These are phyloP conservation scores for Dendrobium nobile DNA, from an alignment of 106 monocot species.

Conservation along the genomic window DNA sequence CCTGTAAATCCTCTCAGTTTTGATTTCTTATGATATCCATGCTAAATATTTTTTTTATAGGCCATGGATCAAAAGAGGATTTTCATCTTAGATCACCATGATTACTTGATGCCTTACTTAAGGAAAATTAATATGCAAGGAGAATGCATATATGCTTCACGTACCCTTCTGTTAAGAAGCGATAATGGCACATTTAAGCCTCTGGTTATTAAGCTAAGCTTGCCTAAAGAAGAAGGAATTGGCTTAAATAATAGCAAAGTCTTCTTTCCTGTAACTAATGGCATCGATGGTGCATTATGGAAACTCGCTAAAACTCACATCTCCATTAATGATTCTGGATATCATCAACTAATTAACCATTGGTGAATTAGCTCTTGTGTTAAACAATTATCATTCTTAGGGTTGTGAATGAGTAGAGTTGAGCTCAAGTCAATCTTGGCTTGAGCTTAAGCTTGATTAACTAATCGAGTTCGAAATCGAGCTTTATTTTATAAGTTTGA, in stretches of 20 bases:
- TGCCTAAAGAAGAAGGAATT: slow-evolving; percentile 15
- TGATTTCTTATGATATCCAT: too few relatives aligned
- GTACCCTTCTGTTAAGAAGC: slow-evolving; percentile 46
- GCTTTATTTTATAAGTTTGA: too few relatives aligned
- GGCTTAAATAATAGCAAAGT: slow-evolving; percentile 30
- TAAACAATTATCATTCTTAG: neutral
- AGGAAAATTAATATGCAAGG: slow-evolving; percentile 31
- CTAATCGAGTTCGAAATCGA: too few relatives aligned
- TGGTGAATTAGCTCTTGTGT: slow-evolving; percentile 30
- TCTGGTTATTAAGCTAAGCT: slow-evolving; percentile 52
- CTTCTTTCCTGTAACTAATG: slow-evolving; percentile 38
- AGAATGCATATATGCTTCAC: slow-evolving; percentile 44
- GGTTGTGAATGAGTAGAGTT: too few relatives aligned
- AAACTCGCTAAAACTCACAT: slow-evolving; percentile 60
- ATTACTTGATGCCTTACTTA: slow-evolving; percentile 60
- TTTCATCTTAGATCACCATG: slow-evolving; percentile 72
- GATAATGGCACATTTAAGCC: slow-evolving; percentile 45
- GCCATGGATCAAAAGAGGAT: slow-evolving; percentile 42
- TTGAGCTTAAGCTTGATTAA: too few relatives aligned
- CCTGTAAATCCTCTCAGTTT: too few relatives aligned
- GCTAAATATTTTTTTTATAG: slow-evolving; percentile 4
- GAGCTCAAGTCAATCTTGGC: too few relatives aligned
- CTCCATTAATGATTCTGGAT: slow-evolving; percentile 59
- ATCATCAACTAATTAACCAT: slow-evolving; percentile 68
- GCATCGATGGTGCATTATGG: slow-evolving; percentile 40